phyloP scores from a whole-genome alignment of 2,329 filamentous ascomycete species.

The Calonectria hongkongensis region DNA sequence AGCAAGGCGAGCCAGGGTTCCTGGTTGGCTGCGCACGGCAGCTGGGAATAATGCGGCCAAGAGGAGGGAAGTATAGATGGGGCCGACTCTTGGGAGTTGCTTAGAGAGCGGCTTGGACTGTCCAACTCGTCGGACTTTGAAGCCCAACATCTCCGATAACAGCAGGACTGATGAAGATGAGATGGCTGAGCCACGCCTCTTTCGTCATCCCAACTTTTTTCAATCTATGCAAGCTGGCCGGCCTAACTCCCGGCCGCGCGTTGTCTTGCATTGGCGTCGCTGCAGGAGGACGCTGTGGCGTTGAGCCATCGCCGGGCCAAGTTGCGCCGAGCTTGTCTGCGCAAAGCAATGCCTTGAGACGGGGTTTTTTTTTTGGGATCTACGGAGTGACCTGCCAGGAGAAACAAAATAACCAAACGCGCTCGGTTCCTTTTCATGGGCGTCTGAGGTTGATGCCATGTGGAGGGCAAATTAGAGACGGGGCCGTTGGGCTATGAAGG shows the following conservation, averaged over 20 bases:
- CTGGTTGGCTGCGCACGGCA: conserved; percentile 3
- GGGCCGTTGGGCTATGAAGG: neutral
- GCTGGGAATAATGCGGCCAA: conserved; percentile 3
- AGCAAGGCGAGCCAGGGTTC: neutral
- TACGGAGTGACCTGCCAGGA: neutral
- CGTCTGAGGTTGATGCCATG: neutral
- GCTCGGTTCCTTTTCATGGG: neutral
- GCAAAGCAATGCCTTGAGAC: neutral
- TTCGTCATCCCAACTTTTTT: neutral
- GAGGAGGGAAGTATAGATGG: neutral
- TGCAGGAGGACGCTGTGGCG: conserved; percentile 13
- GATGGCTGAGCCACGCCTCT: conserved; percentile 11
- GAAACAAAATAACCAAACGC: neutral
- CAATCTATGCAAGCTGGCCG: neutral
- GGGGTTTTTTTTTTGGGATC: neutral
- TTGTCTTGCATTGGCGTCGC: conserved; percentile 10
- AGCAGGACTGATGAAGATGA: neutral
- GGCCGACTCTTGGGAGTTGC: neutral
- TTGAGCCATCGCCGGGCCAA: conserved; percentile 4
- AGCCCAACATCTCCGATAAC: too few relatives aligned
- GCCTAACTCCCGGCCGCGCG: conserved; percentile 5
- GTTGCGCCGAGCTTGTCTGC: neutral
- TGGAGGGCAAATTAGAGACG: neutral
- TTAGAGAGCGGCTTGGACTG: neutral
- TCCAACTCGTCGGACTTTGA: neutral